Evolutionary conservation across 352 stramenopile species (phyloP), one percentile per base, ranked within the genome.

Genomic region (Phytopythium mirpurense): DNA sequence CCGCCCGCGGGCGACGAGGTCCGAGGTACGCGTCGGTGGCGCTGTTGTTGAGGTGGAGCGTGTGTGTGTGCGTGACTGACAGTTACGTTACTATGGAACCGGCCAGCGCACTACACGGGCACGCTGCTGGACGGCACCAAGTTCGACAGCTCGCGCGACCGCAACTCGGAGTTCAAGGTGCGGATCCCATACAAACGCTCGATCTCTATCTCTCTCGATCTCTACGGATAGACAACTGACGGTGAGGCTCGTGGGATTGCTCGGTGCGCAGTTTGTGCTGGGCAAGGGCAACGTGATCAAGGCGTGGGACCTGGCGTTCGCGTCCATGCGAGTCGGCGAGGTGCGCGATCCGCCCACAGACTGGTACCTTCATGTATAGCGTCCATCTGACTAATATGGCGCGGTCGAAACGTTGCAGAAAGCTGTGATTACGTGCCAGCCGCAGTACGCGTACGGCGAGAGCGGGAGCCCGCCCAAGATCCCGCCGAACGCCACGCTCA

Each of bases 241-340:
- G 42, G 23, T 41, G 38, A 43, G 31, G 41, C 7, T 46, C 14
- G 29, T 19, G 42, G 16, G 6, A 23, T 3, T 7, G 23, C 27
- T 23, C 2, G 24, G 32, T 4, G 47, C 49, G 21, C 51, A 83
- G 75, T 95, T 95, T 51, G 80, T 91, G 51, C 61, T 95, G 36
- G 84, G 84, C 57, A 89, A 90, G 51, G 86, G 83, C 62, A 92
- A 95, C 56, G 86, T 95, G 47, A 95, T 95, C 65, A 93, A 93
- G 69, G 86, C 80, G 34, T 95, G 86, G 86, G 86, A 95, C 45
- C 47, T 91, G 48, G 86, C 77, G 40, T 94, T 95, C 62, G 83
- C 91, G 19, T 96, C 88, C 36, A 98, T 98, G 95, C 96, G 96
- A 68, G 68, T 98, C 41, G 95, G 95, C 42, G 95, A 98, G 76